Evolutionary conservation across 768 basidiomycete species (phyloP).

Genomic region (Tylopilus intermedius): DNA sequence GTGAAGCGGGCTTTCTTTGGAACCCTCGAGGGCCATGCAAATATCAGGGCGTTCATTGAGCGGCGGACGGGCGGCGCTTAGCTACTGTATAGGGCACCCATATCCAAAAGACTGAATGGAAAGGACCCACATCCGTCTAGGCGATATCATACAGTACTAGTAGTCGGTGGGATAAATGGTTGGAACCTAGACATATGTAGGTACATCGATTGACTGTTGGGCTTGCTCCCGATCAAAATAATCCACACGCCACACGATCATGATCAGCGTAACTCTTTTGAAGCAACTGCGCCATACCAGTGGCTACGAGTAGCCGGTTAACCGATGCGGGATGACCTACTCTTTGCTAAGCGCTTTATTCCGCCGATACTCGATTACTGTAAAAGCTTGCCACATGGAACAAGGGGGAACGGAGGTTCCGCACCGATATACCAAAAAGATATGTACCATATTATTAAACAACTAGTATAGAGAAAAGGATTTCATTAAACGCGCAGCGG

Average conservation of each 20-base stretch:
- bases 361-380: too few relatives aligned
- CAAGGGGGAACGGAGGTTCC: background rate
- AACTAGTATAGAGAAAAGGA: conserved; percentile 6
- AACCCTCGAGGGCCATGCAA: conserved; percentile 69
- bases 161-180: conserved; percentile 3
- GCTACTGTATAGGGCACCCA: background rate
- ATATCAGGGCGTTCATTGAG: conserved; percentile 78
- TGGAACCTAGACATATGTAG: background rate
- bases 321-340: conserved; percentile 16
- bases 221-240: background rate
- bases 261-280: conserved; percentile 10
- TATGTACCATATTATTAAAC: conserved; percentile 5
- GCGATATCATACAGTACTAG: background rate
- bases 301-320: background rate
- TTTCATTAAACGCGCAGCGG: conserved; percentile 12
- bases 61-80: conserved; percentile 47
- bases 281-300: background rate
- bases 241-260: conserved; percentile 4
- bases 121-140: background rate
- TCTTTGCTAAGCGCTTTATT: conserved; percentile 5
- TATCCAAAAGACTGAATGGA: conserved; percentile 1
- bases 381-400: background rate
- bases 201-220: background rate
- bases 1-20: conserved; percentile 79
- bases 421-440: background rate